A percentile compares a stretch with the other conserved stretches of the same genome.
phyloP scores from a whole-genome alignment of 164 flowering plant species.

The Stephania yunnanensis region DNA sequence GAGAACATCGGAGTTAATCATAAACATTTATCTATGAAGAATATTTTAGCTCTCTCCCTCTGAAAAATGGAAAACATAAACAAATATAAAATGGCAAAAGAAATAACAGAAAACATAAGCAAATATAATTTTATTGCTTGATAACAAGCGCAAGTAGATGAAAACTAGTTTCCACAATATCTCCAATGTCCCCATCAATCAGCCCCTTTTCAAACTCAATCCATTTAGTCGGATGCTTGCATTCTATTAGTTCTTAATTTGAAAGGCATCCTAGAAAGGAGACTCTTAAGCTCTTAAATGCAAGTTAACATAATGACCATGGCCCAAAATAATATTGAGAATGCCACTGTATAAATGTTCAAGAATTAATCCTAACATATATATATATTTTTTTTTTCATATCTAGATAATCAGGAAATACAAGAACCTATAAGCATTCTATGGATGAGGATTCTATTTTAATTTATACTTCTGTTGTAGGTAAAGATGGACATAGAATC shows the following conservation, averaged over 20 bases:
- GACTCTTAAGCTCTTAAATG: constrained; percentile 8
- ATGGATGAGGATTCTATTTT: not conserved
- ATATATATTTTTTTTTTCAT: not conserved
- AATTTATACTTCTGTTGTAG: not conserved
- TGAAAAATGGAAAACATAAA: too few relatives aligned
- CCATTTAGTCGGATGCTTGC: constrained; percentile 92
- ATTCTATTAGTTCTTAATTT: constrained; percentile 70
- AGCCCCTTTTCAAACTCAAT: constrained; percentile 81
- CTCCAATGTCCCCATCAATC: constrained; percentile 64
- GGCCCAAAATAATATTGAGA: not conserved
- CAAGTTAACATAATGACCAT: not conserved
- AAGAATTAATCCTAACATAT: not conserved
- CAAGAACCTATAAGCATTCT: not conserved
- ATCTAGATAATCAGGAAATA: not conserved
- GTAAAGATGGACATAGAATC: not conserved
- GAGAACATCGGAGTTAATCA: too few relatives aligned
- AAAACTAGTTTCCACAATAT: constrained; percentile 4
- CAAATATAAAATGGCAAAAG: not conserved
- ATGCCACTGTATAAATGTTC: not conserved
- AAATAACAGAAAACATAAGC: not conserved
- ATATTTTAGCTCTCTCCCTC: too few relatives aligned
- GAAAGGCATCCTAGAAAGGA: constrained; percentile 70
- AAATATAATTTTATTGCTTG: not conserved
- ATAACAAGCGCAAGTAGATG: too few relatives aligned
- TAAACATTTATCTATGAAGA: too few relatives aligned